Evolutionary conservation across 1,139 yeast species (phyloP).

Genomic region (Nakaseomyces kungkrabaensis): DNA sequence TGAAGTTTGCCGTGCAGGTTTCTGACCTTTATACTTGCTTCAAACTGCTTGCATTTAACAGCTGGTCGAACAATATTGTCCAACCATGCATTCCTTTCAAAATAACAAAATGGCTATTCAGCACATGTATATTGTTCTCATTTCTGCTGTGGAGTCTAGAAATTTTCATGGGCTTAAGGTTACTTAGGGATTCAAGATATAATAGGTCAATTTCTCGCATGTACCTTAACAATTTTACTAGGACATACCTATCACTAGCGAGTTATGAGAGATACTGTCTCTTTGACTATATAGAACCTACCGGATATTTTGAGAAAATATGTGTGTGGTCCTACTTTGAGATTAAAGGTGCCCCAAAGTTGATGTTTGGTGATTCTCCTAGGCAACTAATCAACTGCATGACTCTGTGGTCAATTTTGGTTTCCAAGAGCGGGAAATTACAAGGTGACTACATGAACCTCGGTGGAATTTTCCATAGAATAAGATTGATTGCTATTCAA

Average conservation of each 20-base stretch:
- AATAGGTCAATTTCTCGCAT: constrained; percentile 61
- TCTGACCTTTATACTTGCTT: constrained; percentile 75
- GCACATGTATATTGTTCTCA: constrained; percentile 75
- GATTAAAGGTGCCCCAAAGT: constrained; percentile 51
- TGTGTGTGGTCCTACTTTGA: constrained; percentile 61
- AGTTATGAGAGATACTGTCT: constrained; percentile 64
- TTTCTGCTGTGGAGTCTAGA: constrained; percentile 38
- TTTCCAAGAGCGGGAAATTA: constrained; percentile 10
- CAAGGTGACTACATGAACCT: constrained; percentile 3
- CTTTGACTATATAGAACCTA: constrained; percentile 56
- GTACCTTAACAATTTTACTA: constrained; percentile 59
- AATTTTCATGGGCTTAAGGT: constrained; percentile 47
- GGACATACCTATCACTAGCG: constrained; percentile 44
- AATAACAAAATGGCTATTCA: constrained; percentile 75
- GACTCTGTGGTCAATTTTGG: constrained; percentile 48
- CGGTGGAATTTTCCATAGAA: constrained; percentile 45
- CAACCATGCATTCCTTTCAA: constrained; percentile 48
- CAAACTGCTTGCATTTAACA: constrained; percentile 59
- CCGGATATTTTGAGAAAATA: constrained; percentile 52
- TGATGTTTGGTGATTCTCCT: constrained; percentile 74
- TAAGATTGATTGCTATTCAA: constrained; percentile 48
- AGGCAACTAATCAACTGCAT: constrained; percentile 75
- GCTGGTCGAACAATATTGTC: constrained; percentile 53
- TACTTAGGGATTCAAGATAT: constrained; percentile 31
- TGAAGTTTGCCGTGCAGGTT: constrained; percentile 52